Conservation (phyloP, 2,329 filamentous ascomycete genomes). For the Graphium sp. region DNA sequence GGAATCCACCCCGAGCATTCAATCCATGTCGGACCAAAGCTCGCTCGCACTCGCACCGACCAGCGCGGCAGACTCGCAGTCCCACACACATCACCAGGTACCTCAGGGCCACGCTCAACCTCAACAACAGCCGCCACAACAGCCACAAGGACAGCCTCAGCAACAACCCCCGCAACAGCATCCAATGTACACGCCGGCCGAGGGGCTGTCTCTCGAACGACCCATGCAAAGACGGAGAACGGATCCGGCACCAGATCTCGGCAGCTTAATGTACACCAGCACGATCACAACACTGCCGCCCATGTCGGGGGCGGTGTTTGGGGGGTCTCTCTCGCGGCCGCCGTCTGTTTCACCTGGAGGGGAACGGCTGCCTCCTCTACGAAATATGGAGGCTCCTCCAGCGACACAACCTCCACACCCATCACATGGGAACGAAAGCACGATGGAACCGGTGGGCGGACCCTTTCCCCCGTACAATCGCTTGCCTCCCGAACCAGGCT, state of each 20-base stretch:
- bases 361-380: conserved; percentile 29
- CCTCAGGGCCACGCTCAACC: no score
- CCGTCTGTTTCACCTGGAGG: conserved; percentile 18
- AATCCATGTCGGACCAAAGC: no score
- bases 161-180: no score
- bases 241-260: conserved; percentile 26
- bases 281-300: conserved; percentile 21
- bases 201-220: conserved; percentile 25
- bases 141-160: no score
- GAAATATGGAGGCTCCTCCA: conserved; percentile 21
- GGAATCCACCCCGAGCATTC: no score
- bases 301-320: conserved; percentile 20
- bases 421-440: no score
- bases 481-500: conserved; percentile 1
- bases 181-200: conserved; percentile 19
- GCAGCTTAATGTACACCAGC: conserved; percentile 20
- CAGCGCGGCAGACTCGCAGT: no score
- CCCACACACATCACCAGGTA: no score
- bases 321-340: conserved; percentile 17
- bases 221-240: conserved; percentile 27
- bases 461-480: background rate
- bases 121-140: no score
- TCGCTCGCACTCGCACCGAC: no score
- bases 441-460: no score
- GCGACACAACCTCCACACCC: conserved; percentile 6